Conservation (phyloP, 352 stramenopile species). For the Pythium coloratum region DNA sequence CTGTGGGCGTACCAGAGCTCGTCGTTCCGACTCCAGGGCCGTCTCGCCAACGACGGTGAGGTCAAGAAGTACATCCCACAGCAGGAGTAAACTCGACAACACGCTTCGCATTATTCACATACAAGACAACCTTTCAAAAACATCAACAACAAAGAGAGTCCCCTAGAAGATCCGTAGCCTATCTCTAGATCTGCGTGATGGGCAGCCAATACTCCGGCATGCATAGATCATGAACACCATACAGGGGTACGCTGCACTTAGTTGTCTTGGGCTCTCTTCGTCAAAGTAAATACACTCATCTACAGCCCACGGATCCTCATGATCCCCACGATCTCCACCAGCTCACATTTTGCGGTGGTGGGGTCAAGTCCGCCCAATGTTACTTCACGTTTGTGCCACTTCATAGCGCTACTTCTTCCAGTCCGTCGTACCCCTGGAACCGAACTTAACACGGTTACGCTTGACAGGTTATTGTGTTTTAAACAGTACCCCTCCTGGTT, state of each 20-base stretch:
- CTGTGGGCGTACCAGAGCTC: constrained; percentile 84
- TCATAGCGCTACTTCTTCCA: constrained; percentile 27
- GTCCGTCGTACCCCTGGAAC: constrained; percentile 7
- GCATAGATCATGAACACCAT: too few species aligned
- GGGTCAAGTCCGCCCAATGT: not conserved
- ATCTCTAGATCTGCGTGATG: not conserved
- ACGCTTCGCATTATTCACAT: constrained; percentile 3
- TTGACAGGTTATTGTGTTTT: constrained; percentile 8
- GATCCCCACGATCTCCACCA: not conserved
- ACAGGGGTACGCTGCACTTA: not conserved
- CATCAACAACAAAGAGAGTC: not conserved
- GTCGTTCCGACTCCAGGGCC: constrained; percentile 77
- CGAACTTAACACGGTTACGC: not conserved
- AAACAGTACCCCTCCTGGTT: constrained; percentile 9
- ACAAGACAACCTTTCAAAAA: not conserved
- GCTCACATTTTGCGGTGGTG: constrained; percentile 14
- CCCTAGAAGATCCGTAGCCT: constrained; percentile 1
- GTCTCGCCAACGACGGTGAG: constrained; percentile 56
- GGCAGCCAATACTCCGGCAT: not conserved
- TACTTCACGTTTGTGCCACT: constrained; percentile 19
- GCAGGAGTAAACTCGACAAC: constrained; percentile 24
- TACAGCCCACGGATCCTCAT: not conserved
- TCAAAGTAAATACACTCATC: constrained; percentile 4
- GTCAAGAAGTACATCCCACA: constrained; percentile 64
- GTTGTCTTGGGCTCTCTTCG: not conserved